Conservation (phyloP, 2,329 filamentous ascomycete genomes). For the Basipetospora chlamydospora region DNA sequence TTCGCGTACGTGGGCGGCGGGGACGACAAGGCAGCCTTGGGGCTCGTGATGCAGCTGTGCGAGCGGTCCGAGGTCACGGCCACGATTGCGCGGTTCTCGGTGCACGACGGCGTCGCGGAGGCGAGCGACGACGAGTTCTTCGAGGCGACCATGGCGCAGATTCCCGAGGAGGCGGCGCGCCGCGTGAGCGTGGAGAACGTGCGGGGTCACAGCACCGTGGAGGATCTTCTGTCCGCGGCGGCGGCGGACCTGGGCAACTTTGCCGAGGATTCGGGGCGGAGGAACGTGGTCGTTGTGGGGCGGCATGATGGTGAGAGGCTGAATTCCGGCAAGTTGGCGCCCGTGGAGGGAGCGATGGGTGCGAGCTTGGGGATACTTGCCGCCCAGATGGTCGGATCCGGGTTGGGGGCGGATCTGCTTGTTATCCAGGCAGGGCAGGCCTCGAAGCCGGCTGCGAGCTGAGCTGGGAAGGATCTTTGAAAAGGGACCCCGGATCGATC, state of each 20-base stretch:
- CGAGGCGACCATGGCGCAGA: neutral
- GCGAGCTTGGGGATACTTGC: conserved; percentile 9
- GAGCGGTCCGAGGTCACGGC: conserved; percentile 66
- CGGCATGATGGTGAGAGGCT: neutral
- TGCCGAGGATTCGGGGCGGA: neutral
- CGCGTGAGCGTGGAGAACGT: neutral
- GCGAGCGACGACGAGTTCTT: conserved; percentile 4
- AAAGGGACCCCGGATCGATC: no score
- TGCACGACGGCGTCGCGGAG: conserved; percentile 6
- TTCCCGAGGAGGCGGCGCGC: neutral
- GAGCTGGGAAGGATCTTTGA: neutral
- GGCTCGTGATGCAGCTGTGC: conserved; percentile 71
- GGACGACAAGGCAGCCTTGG: conserved; percentile 69
- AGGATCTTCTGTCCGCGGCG: conserved; percentile 2
- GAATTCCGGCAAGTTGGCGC: neutral
- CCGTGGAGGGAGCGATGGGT: neutral
- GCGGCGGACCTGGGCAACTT: neutral
- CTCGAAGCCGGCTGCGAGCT: neutral
- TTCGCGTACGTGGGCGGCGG: conserved; percentile 72
- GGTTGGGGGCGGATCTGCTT: conserved; percentile 9
- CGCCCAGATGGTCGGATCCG: conserved; percentile 7
- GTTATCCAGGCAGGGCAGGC: conserved; percentile 5
- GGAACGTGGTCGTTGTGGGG: conserved; percentile 1
- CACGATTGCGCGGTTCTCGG: conserved; percentile 45
- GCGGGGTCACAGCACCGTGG: neutral